These are phyloP conservation scores for Adiantum capillusveneris DNA, from an alignment of 75 land plant genomes.

Conservation along the genomic window DNA sequence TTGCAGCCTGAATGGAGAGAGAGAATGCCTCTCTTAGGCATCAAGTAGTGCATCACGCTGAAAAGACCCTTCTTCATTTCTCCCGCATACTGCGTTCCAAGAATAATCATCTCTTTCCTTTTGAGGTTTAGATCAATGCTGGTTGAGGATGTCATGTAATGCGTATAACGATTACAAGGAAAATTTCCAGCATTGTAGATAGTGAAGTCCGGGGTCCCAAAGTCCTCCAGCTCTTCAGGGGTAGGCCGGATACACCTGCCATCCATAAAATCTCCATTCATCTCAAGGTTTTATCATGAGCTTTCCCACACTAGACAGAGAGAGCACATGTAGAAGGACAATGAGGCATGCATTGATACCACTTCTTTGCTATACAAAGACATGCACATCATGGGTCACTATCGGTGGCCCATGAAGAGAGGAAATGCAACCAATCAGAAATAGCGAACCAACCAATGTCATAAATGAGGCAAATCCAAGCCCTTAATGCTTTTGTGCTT, in stretches of 20 bases:
- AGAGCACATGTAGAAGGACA: no score
- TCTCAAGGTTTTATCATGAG: neutral
- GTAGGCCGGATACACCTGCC: constrained; percentile 99
- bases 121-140: constrained; percentile 39
- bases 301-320: neutral
- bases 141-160: constrained; percentile 39
- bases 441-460: no score
- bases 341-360: no score
- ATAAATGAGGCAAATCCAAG: no score
- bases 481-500: no score
- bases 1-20: constrained; percentile 39
- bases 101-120: constrained; percentile 35
- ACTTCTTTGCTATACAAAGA: no score
- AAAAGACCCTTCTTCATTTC: constrained; percentile 46
- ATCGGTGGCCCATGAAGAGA: no score
- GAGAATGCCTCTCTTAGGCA: constrained; percentile 31
- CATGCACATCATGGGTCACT: no score
- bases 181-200: constrained; percentile 37
- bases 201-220: constrained; percentile 87
- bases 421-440: no score
- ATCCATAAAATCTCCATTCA: constrained; percentile 40
- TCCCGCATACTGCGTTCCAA: no score
- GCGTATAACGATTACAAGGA: constrained; percentile 39
- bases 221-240: constrained; percentile 94
- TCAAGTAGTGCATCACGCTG: constrained; percentile 37